Evolutionary conservation across 1,284 basidiomycete species (phyloP), one percentile per base, ranked within the genome.

Genomic region (Austroboletus novae-zelandiae): DNA sequence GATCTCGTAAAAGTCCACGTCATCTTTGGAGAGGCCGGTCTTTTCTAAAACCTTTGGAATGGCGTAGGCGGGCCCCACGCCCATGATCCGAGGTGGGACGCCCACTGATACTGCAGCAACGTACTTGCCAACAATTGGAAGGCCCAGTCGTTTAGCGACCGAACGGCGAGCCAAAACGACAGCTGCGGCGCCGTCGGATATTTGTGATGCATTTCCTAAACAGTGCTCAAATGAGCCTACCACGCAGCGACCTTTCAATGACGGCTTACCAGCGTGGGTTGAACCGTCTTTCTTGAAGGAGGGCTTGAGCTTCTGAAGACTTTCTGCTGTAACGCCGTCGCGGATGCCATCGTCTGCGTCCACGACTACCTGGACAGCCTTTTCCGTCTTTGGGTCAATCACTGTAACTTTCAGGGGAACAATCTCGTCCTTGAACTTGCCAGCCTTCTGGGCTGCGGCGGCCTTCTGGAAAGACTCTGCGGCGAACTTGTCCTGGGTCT

Each of bases 181-280:
- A 0, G 95, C 95, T 43, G 95, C 94, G 20, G 96, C 96, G 55
- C 96, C 96, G 65, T 99, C 97, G n/a, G 93, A 94, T 43, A 99
- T 85, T 69, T 98, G 95, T 23, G 90, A 94, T 2, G 94, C 92
- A 70, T 95, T 98, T 34, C 86, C 82, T 80, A 51, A n/a, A 51
- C 13, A 17, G 37, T 14, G 29, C 40, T 53, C 27, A 10, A 47
- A 50, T 40, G 15, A 50, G 49, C 5, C 40, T 29, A 37, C 25
- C 25, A 41, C 17, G 46, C 37, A 45, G 42, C 10, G 39, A 46
- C 29, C 23, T 29, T 35, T 34, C 44, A 57, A 37, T 50, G n/a
- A 48, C 48, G 59, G 30, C 71, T 45, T 57, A 76, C 84, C 88
- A 43, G 96, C 97, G 66, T 97, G 94, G 2, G 97, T 98, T 17